A percentile compares a stretch with the other conserved stretches of the same genome.
Conservation (phyloP, 129 eudicot species). For the Arctium minus region DNA sequence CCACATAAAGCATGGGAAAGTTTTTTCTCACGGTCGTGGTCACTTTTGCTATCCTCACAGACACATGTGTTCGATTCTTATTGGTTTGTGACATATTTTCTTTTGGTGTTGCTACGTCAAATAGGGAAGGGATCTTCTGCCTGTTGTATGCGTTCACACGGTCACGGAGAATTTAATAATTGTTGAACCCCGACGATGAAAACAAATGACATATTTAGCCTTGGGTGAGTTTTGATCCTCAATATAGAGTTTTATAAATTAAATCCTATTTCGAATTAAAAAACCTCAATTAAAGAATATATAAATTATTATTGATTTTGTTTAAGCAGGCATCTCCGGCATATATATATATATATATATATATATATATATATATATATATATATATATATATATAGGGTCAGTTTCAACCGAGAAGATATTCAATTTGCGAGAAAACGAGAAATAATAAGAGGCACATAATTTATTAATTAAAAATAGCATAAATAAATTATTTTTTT, state of each 20-base stretch:
- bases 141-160: conserved; percentile 21
- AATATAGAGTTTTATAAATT: not conserved
- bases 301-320: too few relatives aligned
- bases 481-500: too few relatives aligned
- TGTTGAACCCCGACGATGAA: not conserved
- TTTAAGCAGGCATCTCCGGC: too few relatives aligned
- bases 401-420: too few relatives aligned
- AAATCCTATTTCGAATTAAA: not conserved
- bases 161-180: not conserved
- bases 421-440: too few relatives aligned
- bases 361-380: too few relatives aligned
- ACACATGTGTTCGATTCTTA: not conserved
- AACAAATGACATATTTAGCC: not conserved
- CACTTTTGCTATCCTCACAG: conserved; percentile 1
- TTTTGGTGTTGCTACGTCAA: not conserved
- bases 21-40: not conserved
- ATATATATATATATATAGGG: too few relatives aligned
- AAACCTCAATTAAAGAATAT: too few relatives aligned
- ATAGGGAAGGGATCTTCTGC: conserved; percentile 14
- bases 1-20: not conserved
- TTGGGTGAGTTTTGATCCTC: not conserved
- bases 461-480: too few relatives aligned
- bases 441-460: too few relatives aligned
- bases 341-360: too few relatives aligned
- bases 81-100: not conserved